Base-by-base conservation (phyloP, 176 grass and related monocot species). In the Rhynchospora tenuis region DNA sequence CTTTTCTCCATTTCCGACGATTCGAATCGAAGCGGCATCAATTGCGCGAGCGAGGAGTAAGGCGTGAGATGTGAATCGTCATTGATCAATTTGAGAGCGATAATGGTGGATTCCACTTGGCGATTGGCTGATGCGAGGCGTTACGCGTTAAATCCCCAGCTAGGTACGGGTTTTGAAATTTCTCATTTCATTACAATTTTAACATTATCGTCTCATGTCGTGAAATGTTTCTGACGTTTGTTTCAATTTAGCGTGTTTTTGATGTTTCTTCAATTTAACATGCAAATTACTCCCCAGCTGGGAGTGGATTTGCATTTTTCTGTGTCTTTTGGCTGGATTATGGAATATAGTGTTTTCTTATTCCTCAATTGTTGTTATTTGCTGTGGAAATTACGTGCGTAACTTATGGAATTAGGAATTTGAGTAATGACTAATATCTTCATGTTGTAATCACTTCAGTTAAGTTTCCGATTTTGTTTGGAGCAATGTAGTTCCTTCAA, bases 71-170 rank as follows among this genome's bases (percentile, higher is more conserved):
- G 22, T 26, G 22, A 29, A 28, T 54, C 3, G 6, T 65, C n/a
- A 47, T 75, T 54, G 23, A 54, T 75, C 48, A 0, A 76, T 55
- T 76, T 76, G 73, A 55, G 24, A 16, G 55, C 2, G 22, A 17
- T 14, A 51, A 76, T 76, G 73, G 73, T 55, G 48, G 73, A 76
- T 55, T 76, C 48, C 0, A 29, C 73, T 22, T 76, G 73, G 73
- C 73, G 73, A 55, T 19, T 76, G 46, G 73, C 48, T 52, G 73
- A 76, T 76, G 28, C 73, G 73, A 56, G 73, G 73, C 14, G 48
- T 55, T 55, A 55, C 73, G 73, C 73, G 7, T 76, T 76, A 9
- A 76, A 55, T 76, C 48, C 48, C 0, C 73, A 76, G 14, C 73
- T 76, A 0, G 73, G 73, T 76, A 76, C 13, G 71, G 48, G 73